Conservation (phyloP, 2,329 filamentous ascomycete genomes). For the Fusarium coffeatum region DNA sequence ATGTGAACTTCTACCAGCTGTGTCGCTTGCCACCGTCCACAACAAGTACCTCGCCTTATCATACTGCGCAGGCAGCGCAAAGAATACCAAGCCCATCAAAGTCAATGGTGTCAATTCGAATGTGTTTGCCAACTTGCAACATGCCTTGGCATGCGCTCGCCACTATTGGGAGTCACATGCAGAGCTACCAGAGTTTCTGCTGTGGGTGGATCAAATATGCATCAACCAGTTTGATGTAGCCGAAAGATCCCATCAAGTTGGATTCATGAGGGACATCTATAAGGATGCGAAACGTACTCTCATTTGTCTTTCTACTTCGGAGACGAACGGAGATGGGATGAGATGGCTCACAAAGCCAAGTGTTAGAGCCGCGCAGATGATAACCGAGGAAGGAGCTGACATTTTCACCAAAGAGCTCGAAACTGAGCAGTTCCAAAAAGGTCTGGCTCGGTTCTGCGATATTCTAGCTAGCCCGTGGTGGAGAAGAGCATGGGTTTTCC, state of each 20-base stretch:
- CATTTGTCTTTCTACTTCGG: not conserved
- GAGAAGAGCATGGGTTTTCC: conserved; percentile 16
- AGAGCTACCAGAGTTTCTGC: not conserved
- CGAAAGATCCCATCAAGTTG: conserved; percentile 21
- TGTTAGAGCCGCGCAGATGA: no score
- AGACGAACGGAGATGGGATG: not conserved
- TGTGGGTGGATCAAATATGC: conserved; percentile 24
- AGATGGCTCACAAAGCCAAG: not conserved
- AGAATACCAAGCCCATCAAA: not conserved
- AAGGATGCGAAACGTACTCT: not conserved
- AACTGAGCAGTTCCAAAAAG: not conserved
- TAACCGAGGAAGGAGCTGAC: no score
- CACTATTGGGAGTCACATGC: not conserved
- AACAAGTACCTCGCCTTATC: conserved; percentile 2
- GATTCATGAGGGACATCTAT: conserved; percentile 20
- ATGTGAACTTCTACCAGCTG: conserved; percentile 2
- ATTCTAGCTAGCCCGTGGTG: not conserved
- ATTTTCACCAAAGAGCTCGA: rapidly evolving
- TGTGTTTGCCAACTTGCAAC: conserved; percentile 14
- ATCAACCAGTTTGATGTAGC: conserved; percentile 12
- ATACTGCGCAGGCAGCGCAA: conserved; percentile 11
- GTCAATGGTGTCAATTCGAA: conserved; percentile 2
- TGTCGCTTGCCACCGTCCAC: rapidly evolving
- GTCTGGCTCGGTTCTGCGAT: rapidly evolving
- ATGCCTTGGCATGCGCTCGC: not conserved